Conservation (phyloP, 176 grass and related monocot species). For the Areca catechu region DNA sequence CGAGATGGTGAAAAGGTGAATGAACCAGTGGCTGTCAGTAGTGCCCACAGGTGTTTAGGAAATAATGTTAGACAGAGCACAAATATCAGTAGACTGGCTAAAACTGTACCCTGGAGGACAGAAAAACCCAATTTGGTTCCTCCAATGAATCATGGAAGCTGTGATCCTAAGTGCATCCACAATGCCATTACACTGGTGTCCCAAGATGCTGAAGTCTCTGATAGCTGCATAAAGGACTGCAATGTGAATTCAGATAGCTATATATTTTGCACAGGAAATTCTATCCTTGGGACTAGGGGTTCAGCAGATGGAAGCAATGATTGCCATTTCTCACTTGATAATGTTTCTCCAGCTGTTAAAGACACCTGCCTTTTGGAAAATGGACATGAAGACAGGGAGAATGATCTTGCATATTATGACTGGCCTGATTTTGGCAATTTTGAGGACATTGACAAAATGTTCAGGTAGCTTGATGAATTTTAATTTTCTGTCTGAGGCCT, state of each 20-base stretch:
- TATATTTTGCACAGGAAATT: constrained; percentile 20
- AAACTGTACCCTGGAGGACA: constrained; percentile 19
- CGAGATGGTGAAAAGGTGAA: constrained; percentile 13
- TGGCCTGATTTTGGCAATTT: constrained; percentile 91
- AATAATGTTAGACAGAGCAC: constrained; percentile 9
- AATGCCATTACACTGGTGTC: constrained; percentile 17
- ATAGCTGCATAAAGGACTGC: constrained; percentile 20
- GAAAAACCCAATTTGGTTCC: constrained; percentile 14
- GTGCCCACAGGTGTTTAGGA: constrained; percentile 23
- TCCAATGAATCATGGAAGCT: constrained; percentile 9
- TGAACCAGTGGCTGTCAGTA: constrained; percentile 14
- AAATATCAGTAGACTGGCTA: background rate
- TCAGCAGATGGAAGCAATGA: constrained; percentile 34
- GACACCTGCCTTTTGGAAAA: constrained; percentile 26
- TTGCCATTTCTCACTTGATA: constrained; percentile 28
- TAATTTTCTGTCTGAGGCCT: background rate
- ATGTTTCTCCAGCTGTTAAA: constrained; percentile 35
- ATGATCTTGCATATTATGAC: constrained; percentile 74
- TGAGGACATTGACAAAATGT: constrained; percentile 74
- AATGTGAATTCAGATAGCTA: constrained; percentile 18
- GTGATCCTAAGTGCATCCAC: constrained; percentile 26
- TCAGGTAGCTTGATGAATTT: constrained; percentile 57
- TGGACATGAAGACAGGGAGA: constrained; percentile 39
- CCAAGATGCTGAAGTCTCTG: constrained; percentile 12
- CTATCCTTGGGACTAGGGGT: constrained; percentile 24